Percentiles rank a stretch among this genome's conserved stretches.
These are phyloP conservation scores for Malassezia globosa DNA, from an alignment of 1,284 basidiomycete genomes.

Conservation along the genomic window DNA sequence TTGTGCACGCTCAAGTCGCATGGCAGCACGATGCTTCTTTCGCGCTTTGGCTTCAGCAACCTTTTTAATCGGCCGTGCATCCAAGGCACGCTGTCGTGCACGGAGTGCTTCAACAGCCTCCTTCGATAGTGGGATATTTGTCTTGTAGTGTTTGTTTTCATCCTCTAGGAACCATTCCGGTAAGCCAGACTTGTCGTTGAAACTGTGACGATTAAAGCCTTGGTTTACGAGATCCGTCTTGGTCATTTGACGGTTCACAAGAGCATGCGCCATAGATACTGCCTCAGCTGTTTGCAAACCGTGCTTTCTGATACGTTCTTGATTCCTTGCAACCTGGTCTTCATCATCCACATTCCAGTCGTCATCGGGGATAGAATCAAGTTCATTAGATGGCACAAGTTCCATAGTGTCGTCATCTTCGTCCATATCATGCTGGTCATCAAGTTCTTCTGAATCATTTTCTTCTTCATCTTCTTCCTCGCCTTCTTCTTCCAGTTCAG, in stretches of 20 bases:
- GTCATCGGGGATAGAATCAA: constrained; percentile 62
- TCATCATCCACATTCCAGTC: constrained; percentile 69
- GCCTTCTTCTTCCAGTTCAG: constrained; percentile 36
- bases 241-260: constrained; percentile 84
- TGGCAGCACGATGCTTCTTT: constrained; percentile 81
- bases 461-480: constrained; percentile 43
- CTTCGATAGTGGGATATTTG: constrained; percentile 91
- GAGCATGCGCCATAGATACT: constrained; percentile 75
- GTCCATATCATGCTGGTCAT: constrained; percentile 24
- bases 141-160: constrained; percentile 80
- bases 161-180: constrained; percentile 97
- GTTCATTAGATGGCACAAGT: constrained; percentile 51
- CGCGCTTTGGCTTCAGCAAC: constrained; percentile 95
- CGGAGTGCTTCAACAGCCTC: constrained; percentile 79
- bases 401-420: constrained; percentile 33
- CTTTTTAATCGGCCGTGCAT: constrained; percentile 97
- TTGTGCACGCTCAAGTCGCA: constrained; percentile 78
- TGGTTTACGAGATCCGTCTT: constrained; percentile 82
- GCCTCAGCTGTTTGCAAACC: constrained; percentile 84
- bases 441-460: constrained; percentile 48
- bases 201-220: constrained; percentile 78
- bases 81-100: constrained; percentile 80
- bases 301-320: constrained; percentile 62
- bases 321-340: constrained; percentile 64
- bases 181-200: constrained; percentile 79